Base-by-base conservation (phyloP, 2,329 filamentous ascomycete species). In the Fusarium sp. region DNA sequence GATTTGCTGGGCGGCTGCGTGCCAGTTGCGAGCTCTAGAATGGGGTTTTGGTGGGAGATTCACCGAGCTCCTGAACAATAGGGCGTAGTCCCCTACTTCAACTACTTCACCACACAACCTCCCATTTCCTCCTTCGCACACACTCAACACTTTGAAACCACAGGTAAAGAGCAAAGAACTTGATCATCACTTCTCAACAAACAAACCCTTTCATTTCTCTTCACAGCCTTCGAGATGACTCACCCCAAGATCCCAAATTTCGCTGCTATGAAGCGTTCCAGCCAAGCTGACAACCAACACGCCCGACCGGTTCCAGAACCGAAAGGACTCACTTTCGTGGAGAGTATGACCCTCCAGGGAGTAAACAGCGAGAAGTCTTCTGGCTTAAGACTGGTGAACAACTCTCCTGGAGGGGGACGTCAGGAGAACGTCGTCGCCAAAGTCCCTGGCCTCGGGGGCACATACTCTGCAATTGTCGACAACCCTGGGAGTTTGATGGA, bases 401-500 rank as follows among this genome's bases (percentile, higher is more conserved):
- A 61, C n/a, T 66, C 52, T 33, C 24, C 24, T 26, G 64, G 64
- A 3, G 64, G 64, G 4, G 64, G 64, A 3, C 54, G 28, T 12
- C 65, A 68, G 35, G 35, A 54, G 47, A 68, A 68, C 8, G 36
- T 54, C 28, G n/a, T 61, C 22, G 65, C 65, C 36, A 66, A 66
- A 22, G 39, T 68, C 3, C 45, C 63, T 1, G 45, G 42, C 1
- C 3, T 66, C 0, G 31, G 39, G 2, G 45, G 28, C 4, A 54
- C 63, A 0, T 63, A 44, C 6, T 52, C 52, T 2, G 41, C 22
- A 0, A 1, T 35, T 0, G 7, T 63, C 1, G 33, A 63, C 7
- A 59, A 63, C 1, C 1, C 9, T 0, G 11, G 47, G 0, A 63
- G 60, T 0, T 13, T 44, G 0, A 1, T 31, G 0, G 26, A 20